phyloP scores from a whole-genome alignment of 2,329 filamentous ascomycete species.

The Pezicula rhizophila region DNA sequence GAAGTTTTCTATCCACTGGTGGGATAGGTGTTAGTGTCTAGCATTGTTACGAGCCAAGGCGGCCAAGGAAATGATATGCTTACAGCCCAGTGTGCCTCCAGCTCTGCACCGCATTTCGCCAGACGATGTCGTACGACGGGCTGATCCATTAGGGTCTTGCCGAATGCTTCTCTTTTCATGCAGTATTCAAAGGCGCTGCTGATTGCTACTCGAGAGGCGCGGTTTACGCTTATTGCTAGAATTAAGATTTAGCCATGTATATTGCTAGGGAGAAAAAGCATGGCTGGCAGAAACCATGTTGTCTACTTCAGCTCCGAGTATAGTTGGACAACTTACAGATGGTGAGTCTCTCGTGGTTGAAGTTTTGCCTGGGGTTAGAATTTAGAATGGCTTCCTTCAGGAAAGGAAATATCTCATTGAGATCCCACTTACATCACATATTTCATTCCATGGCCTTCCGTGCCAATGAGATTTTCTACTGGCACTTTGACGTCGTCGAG shows the following conservation, averaged over 20 bases:
- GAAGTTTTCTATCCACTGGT: slow-evolving; percentile 61
- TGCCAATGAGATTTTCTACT: slow-evolving; percentile 61
- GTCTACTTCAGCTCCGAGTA: no score
- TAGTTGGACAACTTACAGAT: slow-evolving; percentile 48
- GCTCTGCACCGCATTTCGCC: slow-evolving; percentile 60
- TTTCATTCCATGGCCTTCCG: slow-evolving; percentile 65
- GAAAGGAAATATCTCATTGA: no score
- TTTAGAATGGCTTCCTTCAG: no score
- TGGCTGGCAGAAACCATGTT: no score
- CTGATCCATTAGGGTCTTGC: slow-evolving; percentile 65
- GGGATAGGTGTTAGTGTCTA: no score
- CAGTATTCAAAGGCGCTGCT: slow-evolving; percentile 55
- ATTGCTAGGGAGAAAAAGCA: no score
- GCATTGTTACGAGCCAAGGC: no score
- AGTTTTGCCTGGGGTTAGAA: slow-evolving; percentile 45
- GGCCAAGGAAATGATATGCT: no score
- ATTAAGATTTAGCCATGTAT: no score
- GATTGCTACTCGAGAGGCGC: slow-evolving; percentile 56
- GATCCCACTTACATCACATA: slow-evolving; percentile 51
- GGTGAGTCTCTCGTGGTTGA: slow-evolving; percentile 69
- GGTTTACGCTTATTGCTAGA: slow-evolving; percentile 36
- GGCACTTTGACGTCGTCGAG: slow-evolving; percentile 70
- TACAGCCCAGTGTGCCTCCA: slow-evolving; percentile 60
- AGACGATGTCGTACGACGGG: slow-evolving; percentile 69
- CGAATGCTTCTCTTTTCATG: slow-evolving; percentile 61